Percentiles rank a stretch among this genome's conserved stretches.
phyloP scores from a whole-genome alignment of 495 filamentous ascomycete genomes.

The Glonium stellatum region DNA sequence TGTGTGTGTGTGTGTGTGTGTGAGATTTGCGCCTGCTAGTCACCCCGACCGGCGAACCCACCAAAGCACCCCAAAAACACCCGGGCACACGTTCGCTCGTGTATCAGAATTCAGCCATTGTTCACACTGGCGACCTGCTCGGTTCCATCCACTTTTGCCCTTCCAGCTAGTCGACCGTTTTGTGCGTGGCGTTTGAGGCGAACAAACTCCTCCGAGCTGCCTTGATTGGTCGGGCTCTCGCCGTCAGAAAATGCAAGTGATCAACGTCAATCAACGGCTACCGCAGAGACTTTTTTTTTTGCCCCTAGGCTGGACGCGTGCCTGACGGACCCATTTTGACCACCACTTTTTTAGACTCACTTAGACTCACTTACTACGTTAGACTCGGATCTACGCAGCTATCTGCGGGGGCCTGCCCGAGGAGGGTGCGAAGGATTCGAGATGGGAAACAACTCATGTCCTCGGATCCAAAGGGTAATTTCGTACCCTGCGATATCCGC shows the following conservation, averaged over 20 bases:
- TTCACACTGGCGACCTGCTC: conserved; percentile 5
- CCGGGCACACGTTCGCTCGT: background rate
- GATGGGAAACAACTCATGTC: background rate
- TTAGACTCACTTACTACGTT: too few species aligned
- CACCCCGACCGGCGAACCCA: background rate
- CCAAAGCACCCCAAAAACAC: background rate
- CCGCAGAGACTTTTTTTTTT: background rate
- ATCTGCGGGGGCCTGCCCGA: conserved; percentile 1
- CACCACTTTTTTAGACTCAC: too few species aligned
- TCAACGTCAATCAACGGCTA: conserved; percentile 5
- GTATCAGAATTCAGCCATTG: background rate
- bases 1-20: background rate
- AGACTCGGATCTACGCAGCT: conserved; percentile 1
- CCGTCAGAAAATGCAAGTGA: conserved; percentile 3
- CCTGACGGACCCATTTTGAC: background rate
- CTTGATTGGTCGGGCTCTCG: conserved; percentile 6
- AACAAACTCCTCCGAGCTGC: conserved; percentile 15
- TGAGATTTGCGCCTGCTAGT: background rate
- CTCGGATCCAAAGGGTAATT: background rate
- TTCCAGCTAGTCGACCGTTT: conserved; percentile 25
- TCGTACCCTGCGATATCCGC: background rate
- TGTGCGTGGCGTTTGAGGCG: conserved; percentile 9
- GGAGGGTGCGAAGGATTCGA: background rate
- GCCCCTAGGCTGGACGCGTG: conserved; percentile 1
- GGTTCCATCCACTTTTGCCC: conserved; percentile 18